Evolutionary conservation across 2,329 filamentous ascomycete species (phyloP).

Genomic region (Ophiostoma triangulosporum): DNA sequence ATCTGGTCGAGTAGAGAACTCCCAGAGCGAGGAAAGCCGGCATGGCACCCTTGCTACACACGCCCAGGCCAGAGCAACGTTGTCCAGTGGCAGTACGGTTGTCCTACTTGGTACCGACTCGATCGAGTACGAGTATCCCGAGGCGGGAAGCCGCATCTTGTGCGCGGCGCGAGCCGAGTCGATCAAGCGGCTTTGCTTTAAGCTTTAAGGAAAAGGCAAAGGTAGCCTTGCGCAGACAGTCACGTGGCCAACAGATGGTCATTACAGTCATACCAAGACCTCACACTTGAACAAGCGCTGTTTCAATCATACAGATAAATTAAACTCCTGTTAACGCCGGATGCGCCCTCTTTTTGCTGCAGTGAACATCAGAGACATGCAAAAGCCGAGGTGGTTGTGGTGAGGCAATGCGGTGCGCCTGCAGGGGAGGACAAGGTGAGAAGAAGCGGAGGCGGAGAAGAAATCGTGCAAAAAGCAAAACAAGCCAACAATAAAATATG

Average conservation of each 20-base stretch:
- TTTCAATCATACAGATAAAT: not conserved
- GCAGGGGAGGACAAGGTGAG: not conserved
- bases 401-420: not conserved
- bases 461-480: constrained; percentile 1
- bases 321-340: constrained; percentile 7
- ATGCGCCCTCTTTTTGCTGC: constrained; percentile 10
- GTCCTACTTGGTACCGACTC: not conserved
- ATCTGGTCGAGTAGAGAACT: no score
- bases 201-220: no score
- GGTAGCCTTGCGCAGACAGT: no score
- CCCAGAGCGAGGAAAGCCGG: no score
- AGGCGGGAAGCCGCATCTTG: not conserved
- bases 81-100: not conserved
- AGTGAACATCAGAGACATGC: constrained; percentile 7
- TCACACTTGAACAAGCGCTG: no score
- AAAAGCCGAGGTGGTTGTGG: constrained; percentile 5
- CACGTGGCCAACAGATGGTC: no score
- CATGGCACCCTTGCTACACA: no score
- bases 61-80: no score
- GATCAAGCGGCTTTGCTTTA: not conserved
- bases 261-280: no score
- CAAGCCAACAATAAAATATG: not conserved
- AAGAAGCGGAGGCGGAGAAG: not conserved
- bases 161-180: not conserved
- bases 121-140: not conserved